phyloP scores from a whole-genome alignment of 2,329 filamentous ascomycete species.

The Phyllosticta citriasiana region DNA sequence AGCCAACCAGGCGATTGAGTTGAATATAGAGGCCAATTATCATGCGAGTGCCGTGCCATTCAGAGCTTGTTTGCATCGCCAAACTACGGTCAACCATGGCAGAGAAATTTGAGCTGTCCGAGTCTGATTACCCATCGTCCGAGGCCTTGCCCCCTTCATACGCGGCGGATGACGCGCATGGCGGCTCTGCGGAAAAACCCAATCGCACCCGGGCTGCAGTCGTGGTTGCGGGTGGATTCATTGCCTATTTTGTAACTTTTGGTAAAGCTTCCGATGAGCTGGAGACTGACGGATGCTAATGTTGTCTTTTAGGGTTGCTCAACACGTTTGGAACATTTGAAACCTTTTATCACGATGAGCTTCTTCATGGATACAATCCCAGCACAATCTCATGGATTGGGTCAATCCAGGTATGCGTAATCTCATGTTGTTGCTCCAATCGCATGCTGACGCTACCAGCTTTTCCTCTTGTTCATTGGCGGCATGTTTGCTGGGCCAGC shows the following conservation, averaged over 20 bases:
- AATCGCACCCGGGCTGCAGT: background rate
- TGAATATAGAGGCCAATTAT: background rate
- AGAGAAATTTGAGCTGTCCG: background rate
- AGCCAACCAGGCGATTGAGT: background rate
- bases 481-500: conserved; percentile 49
- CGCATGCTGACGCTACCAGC: background rate
- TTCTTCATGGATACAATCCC: conserved; percentile 29
- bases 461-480: conserved; percentile 15
- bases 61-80: background rate
- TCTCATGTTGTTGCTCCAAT: background rate
- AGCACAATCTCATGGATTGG: conserved; percentile 42
- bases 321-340: conserved; percentile 42
- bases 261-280: background rate
- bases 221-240: background rate
- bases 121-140: background rate
- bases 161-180: background rate
- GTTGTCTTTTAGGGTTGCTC: conserved; percentile 25
- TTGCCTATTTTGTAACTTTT: background rate
- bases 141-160: background rate
- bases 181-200: background rate
- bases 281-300: background rate
- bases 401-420: conserved; percentile 31
- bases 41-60: background rate
- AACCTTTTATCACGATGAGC: conserved; percentile 36
- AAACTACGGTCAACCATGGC: background rate